Conservation (phyloP, 306 rosid genomes). For the Coriaria nepalensis region DNA sequence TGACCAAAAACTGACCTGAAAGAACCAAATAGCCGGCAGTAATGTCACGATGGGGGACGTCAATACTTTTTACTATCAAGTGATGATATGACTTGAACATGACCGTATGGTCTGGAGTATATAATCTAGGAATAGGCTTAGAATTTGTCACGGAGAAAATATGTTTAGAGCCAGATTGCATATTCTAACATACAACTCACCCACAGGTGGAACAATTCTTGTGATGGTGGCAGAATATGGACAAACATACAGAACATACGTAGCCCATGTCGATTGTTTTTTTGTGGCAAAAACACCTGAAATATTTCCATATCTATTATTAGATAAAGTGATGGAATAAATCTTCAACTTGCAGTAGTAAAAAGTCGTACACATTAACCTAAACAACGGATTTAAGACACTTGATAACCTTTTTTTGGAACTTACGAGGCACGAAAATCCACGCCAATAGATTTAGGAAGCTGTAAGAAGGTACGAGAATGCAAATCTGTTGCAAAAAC, state of each 20-base stretch:
- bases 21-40: constrained; percentile 1
- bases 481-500: constrained; percentile 93
- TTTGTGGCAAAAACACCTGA: constrained; percentile 99
- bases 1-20: constrained; percentile 80
- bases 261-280: constrained; percentile 92
- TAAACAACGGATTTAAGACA: neutral
- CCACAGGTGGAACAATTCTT: constrained; percentile 96
- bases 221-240: constrained; percentile 94
- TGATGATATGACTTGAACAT: too few relatives aligned
- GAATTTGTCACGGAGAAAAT: too few relatives aligned
- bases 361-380: neutral
- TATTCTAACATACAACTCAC: constrained; percentile 33
- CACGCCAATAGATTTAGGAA: constrained; percentile 90
- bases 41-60: too few relatives aligned
- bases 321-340: neutral
- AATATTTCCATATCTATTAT: constrained; percentile 8
- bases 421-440: constrained; percentile 99
- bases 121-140: too few relatives aligned
- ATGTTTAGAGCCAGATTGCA: neutral
- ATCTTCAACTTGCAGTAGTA: neutral
- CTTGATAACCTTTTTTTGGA: neutral
- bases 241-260: constrained; percentile 89
- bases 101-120: too few relatives aligned
- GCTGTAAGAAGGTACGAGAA: constrained; percentile 75
- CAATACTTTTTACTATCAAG: too few relatives aligned